Conservation (phyloP, 2,329 filamentous ascomycete species). For the Aspergillus thermomutatus region DNA sequence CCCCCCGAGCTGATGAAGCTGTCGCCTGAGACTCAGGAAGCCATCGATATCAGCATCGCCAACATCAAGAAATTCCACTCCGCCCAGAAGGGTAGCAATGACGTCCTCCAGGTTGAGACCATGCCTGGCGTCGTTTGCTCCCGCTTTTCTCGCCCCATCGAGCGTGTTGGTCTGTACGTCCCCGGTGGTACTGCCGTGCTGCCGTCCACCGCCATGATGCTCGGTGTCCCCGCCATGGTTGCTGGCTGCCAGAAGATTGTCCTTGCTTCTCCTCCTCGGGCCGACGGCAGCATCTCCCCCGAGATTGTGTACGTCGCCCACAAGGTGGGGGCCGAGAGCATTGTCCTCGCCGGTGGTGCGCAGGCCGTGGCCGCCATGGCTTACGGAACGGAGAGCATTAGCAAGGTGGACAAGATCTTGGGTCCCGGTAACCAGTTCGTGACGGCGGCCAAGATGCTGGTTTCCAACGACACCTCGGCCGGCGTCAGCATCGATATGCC, state of each 20-base stretch:
- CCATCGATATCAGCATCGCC: constrained; percentile 91
- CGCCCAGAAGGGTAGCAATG: constrained; percentile 75
- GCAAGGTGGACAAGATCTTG: constrained; percentile 97
- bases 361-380: constrained; percentile 96
- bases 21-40: constrained; percentile 74
- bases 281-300: constrained; percentile 86
- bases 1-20: constrained; percentile 81
- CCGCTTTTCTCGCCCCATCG: constrained; percentile 87
- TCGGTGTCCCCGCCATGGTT: constrained; percentile 96
- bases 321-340: constrained; percentile 93
- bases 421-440: constrained; percentile 98
- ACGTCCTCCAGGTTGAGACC: constrained; percentile 82
- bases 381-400: constrained; percentile 90
- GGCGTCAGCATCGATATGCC: constrained; percentile 98
- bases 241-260: constrained; percentile 95
- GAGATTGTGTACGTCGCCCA: constrained; percentile 97
- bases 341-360: constrained; percentile 90
- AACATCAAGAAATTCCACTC: constrained; percentile 94
- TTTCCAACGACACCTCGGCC: constrained; percentile 94
- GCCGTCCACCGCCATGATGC: constrained; percentile 94
- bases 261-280: constrained; percentile 82
- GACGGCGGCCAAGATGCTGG: constrained; percentile 96
- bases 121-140: constrained; percentile 97
- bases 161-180: constrained; percentile 93
- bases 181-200: constrained; percentile 96